Base-by-base conservation (phyloP, 192 early-diverging fungal genomes). In the Coemansia sp. region DNA sequence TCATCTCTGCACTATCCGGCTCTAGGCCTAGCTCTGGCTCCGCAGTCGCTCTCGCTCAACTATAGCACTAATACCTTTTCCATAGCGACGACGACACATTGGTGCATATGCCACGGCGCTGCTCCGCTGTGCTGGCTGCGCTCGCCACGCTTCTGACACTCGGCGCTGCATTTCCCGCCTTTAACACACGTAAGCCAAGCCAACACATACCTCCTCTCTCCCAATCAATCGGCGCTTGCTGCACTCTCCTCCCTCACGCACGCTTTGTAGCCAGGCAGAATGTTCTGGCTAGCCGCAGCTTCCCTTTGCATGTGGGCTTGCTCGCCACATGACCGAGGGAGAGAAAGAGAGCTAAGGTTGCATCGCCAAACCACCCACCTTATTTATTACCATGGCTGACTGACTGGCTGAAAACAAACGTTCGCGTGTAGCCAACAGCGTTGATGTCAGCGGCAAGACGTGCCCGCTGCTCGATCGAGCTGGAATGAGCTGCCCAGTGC, bases 401-500 rank as follows among this genome's bases (percentile, higher is more conserved):
- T n/a, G n/a, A n/a, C n/a, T n/a, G n/a, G n/a, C n/a, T n/a, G n/a
- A 9, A 42, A 4, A 51, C 19, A 49, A 51, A 27, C 7, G 24
- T 27, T 41, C 36, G 17, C 27, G 24, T 49, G 36, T 70, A 70
- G 68, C 81, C 19, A 89, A 88, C 72, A 76, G 76, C 70, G 64
- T 77, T 4, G 86, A 87, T 45, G 84, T 61, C 27, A 31, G 77
- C 10, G 84, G 86, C 9, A 70, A 86, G 31, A 38, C 43, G 0
- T 89, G 88, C 53, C 87, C 86, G 11, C 67, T 89, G 59, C 54
- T 73, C 22, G 73, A 82, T 25, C 68, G 81, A 15, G 60, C 53
- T 15, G 79, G 85, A 37, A 46, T 88, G 19, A 45, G 14, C 0
- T 89, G 88, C 58, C 88, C 88, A 1, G 31, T 74, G 2, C 60